A percentile compares a stretch with the other conserved stretches of the same genome.
phyloP scores from a whole-genome alignment of 805 yeast species.

The Pichia eremophila region DNA sequence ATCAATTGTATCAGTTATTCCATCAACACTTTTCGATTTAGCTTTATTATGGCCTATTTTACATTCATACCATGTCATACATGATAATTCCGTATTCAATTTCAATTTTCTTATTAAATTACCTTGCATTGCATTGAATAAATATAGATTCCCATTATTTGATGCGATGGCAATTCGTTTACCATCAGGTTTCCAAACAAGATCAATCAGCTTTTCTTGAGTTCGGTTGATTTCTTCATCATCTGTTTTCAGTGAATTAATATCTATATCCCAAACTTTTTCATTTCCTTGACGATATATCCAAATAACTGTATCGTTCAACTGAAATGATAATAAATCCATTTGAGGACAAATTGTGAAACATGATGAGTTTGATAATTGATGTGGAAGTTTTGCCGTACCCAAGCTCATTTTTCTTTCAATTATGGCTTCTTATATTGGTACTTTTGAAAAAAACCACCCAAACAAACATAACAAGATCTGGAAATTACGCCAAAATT shows the following conservation, averaged over 20 bases:
- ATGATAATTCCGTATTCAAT: constrained; percentile 9
- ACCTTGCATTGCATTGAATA: constrained; percentile 25
- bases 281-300: constrained; percentile 25
- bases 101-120: constrained; percentile 15
- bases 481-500: too few species aligned
- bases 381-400: constrained; percentile 2
- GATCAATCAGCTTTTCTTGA: background rate
- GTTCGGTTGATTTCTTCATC: too few species aligned
- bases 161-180: constrained; percentile 22
- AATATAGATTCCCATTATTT: constrained; percentile 13
- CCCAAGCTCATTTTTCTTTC: background rate
- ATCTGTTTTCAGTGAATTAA: background rate
- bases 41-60: too few species aligned
- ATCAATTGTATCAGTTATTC: constrained; percentile 11
- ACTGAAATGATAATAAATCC: constrained; percentile 25
- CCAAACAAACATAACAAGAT: too few species aligned
- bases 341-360: constrained; percentile 27
- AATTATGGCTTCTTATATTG: background rate
- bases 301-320: constrained; percentile 22
- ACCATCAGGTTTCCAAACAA: constrained; percentile 27
- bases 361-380: constrained; percentile 4
- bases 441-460: too few species aligned
- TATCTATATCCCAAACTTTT: constrained; percentile 24
- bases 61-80: constrained; percentile 15
- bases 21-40: background rate